These are phyloP conservation scores for Aspergillus niger DNA, from an alignment of 2,329 filamentous ascomycete genomes.

Conservation along the genomic window DNA sequence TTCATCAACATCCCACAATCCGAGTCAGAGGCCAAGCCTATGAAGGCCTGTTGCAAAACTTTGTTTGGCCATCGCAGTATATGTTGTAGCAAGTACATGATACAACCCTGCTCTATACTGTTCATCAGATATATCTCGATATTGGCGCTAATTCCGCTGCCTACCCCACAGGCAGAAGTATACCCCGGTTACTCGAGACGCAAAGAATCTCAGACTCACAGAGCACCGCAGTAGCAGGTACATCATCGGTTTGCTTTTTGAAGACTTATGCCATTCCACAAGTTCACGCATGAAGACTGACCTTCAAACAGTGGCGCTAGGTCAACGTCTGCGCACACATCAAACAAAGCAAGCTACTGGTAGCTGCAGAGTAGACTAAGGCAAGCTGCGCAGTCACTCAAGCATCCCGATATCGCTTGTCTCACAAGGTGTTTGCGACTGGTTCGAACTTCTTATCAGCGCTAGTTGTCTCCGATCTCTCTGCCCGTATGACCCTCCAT, in stretches of 20 bases:
- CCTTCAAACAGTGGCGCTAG: background rate
- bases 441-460: background rate
- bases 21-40: background rate
- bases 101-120: background rate
- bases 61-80: background rate
- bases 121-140: background rate
- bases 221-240: background rate
- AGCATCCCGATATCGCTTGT: slow-evolving; percentile 1
- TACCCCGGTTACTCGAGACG: background rate
- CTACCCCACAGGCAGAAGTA: background rate
- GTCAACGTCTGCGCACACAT: background rate
- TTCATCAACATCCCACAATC: background rate
- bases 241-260: background rate
- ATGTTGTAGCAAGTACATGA: background rate
- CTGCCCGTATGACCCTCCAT: background rate
- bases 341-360: background rate
- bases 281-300: background rate
- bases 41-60: background rate
- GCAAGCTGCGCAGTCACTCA: background rate
- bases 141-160: background rate
- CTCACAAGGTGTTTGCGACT: background rate
- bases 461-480: background rate
- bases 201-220: background rate
- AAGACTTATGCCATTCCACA: background rate
- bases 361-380: background rate